Conservation (phyloP, 2,329 filamentous ascomycete species). For the Sphaerulina musiva region DNA sequence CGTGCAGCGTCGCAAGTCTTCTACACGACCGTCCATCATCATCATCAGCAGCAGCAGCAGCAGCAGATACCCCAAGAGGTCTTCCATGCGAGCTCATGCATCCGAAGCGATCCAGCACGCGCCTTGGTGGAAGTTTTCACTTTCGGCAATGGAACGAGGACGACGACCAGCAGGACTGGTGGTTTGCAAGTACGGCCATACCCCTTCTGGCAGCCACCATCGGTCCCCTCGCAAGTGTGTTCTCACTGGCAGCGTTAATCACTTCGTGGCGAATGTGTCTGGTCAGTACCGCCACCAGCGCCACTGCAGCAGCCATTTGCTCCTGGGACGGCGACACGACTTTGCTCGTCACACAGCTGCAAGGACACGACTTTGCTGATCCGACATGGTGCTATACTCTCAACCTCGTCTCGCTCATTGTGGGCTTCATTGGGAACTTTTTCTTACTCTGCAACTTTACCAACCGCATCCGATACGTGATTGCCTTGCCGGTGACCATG, state of each 20-base stretch:
- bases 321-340: slow-evolving; percentile 20
- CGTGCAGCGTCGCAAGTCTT: slow-evolving; percentile 16
- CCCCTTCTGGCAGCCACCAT: slow-evolving; percentile 72
- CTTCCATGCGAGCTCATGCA: slow-evolving; percentile 13
- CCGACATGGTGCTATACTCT: slow-evolving; percentile 66
- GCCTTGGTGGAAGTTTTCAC: slow-evolving; percentile 22
- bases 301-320: slow-evolving; percentile 33
- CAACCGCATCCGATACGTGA: slow-evolving; percentile 66
- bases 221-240: slow-evolving; percentile 78
- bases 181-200: slow-evolving; percentile 35
- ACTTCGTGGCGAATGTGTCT: slow-evolving; percentile 65
- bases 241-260: slow-evolving; percentile 80
- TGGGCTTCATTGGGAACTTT: slow-evolving; percentile 71
- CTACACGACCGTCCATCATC: slow-evolving; percentile 1
- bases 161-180: slow-evolving; percentile 31
- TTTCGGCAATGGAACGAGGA: slow-evolving; percentile 31
- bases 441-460: slow-evolving; percentile 86
- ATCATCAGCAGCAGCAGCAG: neutral
- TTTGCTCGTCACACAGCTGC: slow-evolving; percentile 42
- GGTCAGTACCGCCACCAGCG: slow-evolving; percentile 39
- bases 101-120: slow-evolving; percentile 6
- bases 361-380: slow-evolving; percentile 56
- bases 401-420: slow-evolving; percentile 69
- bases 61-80: slow-evolving; percentile 4
- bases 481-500: slow-evolving; percentile 79